Conservation (phyloP, 106 monocot genomes). For the Apostasia ramifera region DNA sequence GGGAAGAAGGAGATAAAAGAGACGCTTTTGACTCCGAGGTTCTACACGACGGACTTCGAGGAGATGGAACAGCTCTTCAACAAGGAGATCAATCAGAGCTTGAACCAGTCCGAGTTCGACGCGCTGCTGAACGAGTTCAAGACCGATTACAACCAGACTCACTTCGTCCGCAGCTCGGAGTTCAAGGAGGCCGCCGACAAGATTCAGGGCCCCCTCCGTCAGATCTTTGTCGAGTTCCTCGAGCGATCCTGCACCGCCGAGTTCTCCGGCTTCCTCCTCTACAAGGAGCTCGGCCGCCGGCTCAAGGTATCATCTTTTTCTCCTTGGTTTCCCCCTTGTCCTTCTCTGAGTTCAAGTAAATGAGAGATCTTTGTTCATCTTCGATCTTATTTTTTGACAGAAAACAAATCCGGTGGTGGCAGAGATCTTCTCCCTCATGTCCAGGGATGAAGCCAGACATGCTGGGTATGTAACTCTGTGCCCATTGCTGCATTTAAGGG, state of each 20-base stretch:
- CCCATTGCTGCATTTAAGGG: too few relatives aligned
- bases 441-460: slow-evolving; percentile 97
- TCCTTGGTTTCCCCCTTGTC: neutral
- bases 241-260: slow-evolving; percentile 99
- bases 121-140: slow-evolving; percentile 91
- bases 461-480: slow-evolving; percentile 64
- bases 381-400: slow-evolving; percentile 21
- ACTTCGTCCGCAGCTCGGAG: slow-evolving; percentile 81
- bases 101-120: slow-evolving; percentile 86
- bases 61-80: slow-evolving; percentile 95
- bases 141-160: slow-evolving; percentile 98
- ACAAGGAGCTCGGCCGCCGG: slow-evolving; percentile 98
- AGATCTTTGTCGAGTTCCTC: slow-evolving; percentile 95
- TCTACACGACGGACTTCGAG: slow-evolving; percentile 96
- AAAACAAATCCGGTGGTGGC: slow-evolving; percentile 99
- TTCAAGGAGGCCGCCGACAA: slow-evolving; percentile 96
- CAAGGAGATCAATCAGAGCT: slow-evolving; percentile 79
- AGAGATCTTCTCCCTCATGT: slow-evolving; percentile 99
- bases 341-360: too few relatives aligned
- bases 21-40: slow-evolving; percentile 78
- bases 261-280: slow-evolving; percentile 96
- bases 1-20: slow-evolving; percentile 59
- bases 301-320: slow-evolving; percentile 57
- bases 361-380: neutral
- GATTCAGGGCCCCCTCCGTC: slow-evolving; percentile 65